These are phyloP conservation scores for Tuber microsphaerosporum DNA, from an alignment of 495 filamentous ascomycete genomes.

Conservation along the genomic window DNA sequence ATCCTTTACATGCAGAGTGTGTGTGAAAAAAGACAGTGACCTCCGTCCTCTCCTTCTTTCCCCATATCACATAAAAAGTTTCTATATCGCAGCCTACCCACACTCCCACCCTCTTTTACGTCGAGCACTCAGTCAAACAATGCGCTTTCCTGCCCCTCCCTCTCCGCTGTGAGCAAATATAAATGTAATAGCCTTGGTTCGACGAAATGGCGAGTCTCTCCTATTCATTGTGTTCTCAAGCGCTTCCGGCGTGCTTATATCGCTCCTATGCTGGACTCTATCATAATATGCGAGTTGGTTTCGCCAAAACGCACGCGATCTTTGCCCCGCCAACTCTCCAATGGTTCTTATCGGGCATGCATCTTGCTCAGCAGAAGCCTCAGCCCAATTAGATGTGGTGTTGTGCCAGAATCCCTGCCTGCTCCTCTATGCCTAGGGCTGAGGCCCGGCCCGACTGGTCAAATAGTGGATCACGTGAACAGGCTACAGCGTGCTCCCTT, in stretches of 20 bases:
- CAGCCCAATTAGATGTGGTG: not conserved
- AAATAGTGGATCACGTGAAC: not conserved
- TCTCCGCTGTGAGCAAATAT: not conserved
- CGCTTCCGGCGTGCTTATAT: not conserved
- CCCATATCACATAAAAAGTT: not conserved
- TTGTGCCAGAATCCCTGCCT: not conserved
- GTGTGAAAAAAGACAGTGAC: not conserved
- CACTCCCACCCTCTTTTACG: not conserved
- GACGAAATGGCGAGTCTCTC: not conserved
- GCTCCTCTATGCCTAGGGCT: not conserved
- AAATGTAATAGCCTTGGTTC: not conserved
- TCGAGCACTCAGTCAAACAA: not conserved
- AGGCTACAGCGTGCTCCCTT: not conserved
- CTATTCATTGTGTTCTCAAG: not conserved
- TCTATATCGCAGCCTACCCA: not conserved
- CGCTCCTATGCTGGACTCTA: not conserved
- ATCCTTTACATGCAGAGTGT: not conserved
- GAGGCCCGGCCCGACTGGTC: conserved; percentile 1
- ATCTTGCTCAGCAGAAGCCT: not conserved
- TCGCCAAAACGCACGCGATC: not conserved
- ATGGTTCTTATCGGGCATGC: not conserved
- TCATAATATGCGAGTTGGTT: not conserved
- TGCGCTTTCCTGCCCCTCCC: not conserved
- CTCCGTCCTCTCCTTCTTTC: not conserved
- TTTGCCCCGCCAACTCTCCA: not conserved